Evolutionary conservation across 352 stramenopile species (phyloP), one percentile per base, ranked within the genome.

Genomic region (Phytophthora cactorum): DNA sequence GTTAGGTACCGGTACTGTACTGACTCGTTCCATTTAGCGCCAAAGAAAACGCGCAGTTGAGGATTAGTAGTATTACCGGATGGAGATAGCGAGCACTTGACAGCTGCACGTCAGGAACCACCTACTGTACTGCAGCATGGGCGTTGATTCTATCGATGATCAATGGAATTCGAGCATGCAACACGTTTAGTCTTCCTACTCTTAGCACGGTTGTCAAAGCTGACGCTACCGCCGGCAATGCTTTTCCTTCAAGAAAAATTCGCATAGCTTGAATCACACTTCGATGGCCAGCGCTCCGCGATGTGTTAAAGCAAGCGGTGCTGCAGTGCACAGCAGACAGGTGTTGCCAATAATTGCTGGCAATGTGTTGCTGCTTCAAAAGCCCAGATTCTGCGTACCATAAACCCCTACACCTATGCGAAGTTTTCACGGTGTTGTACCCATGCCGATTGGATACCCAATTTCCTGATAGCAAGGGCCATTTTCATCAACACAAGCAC

Each of bases 271-370:
- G 51, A 22, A 22, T 22, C 22, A 22, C 22, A 22, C 22, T 22
- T 22, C 22, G 0, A 57, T 46, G 32, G 51, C 51, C n/a, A 38
- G n/a, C 32, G 8, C 27, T 57, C 29, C 12, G 34, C 43, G 52
- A 59, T 46, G 22, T 61, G 46, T 59, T 66, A 39, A 66, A 66
- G 34, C 45, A 28, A 52, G 59, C 41, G 46, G 46, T 58, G 58
- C 58, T 32, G 58, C 46, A 31, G 22, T 39, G 46, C 55, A 31
- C 28, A 34, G 1, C 41, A 32, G 41, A 10, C n/a, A 36, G 25
- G 3, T 22, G 22, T 22, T 22, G 22, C 22, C 22, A 22, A 22
- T 22, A 22, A 22, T 22, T 53, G 47, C 41, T 53, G 47, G 5
- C 3, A 11, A 12, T 12, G 1, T 11, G 11, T 55, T 45, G 50